Conservation (phyloP, 108 stramenopile species). For the Nitzschia palea region DNA sequence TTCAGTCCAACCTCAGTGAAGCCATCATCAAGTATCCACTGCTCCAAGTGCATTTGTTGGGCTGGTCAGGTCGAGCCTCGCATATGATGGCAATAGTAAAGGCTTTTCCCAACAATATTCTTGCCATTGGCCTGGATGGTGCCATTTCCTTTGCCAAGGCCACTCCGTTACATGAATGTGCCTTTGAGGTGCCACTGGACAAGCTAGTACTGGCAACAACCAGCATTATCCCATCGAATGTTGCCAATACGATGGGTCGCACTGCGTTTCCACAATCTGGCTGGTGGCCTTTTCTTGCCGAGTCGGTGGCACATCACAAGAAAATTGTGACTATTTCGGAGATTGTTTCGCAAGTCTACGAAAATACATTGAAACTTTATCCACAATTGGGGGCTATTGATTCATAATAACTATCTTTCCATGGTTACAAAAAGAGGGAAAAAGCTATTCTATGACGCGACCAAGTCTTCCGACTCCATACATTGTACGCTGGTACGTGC, state of each 20-base stretch:
- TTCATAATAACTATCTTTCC: too few relatives aligned
- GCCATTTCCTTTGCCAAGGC: slow-evolving; percentile 28
- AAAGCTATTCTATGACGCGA: too few relatives aligned
- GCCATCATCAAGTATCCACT: slow-evolving; percentile 2
- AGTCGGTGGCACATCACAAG: slow-evolving; percentile 19
- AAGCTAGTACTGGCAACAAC: slow-evolving; percentile 17
- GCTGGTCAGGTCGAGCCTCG: slow-evolving; percentile 25
- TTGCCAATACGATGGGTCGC: slow-evolving; percentile 22
- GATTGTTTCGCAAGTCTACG: neutral
- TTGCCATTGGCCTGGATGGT: slow-evolving; percentile 24
- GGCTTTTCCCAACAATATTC: slow-evolving; percentile 16
- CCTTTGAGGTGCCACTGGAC: slow-evolving; percentile 27
- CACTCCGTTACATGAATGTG: slow-evolving; percentile 26
- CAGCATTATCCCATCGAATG: slow-evolving; percentile 17
- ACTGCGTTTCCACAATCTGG: slow-evolving; percentile 29
- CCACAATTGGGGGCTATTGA: slow-evolving; percentile 9
- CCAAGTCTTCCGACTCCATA: too few relatives aligned
- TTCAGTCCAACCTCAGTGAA: slow-evolving; percentile 5
- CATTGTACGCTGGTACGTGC: too few relatives aligned
- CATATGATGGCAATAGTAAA: slow-evolving; percentile 15
- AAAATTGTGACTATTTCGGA: neutral
- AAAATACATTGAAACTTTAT: slow-evolving; percentile 12
- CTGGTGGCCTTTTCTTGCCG: slow-evolving; percentile 27
- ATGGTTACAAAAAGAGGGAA: too few relatives aligned
- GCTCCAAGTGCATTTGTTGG: slow-evolving; percentile 25